Conservation (phyloP, 2,329 filamentous ascomycete genomes). For the Pestalotiopsis sp. region DNA sequence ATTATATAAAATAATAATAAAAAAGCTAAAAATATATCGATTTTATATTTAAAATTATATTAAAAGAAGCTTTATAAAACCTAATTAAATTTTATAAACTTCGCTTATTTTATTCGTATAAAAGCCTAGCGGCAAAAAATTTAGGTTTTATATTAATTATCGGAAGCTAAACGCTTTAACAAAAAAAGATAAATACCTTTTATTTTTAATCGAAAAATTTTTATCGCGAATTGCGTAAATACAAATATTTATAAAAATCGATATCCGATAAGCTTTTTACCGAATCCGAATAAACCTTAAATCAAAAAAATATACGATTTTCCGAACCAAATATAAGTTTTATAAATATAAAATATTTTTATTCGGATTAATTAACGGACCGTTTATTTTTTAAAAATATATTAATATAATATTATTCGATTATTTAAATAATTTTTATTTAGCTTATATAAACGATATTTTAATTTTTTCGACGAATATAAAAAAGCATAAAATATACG, state of each 20-base stretch:
- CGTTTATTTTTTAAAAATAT: conserved; percentile 11
- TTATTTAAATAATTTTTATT: conserved; percentile 12
- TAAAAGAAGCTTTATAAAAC: conserved; percentile 11
- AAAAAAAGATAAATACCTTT: background rate
- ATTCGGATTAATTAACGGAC: conserved; percentile 6
- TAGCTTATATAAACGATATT: conserved; percentile 12
- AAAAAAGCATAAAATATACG: background rate
- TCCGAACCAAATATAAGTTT: background rate
- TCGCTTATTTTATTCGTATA: background rate
- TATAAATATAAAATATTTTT: conserved; percentile 16
- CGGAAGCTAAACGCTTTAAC: conserved; percentile 6
- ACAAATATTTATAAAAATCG: conserved; percentile 13
- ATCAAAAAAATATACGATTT: conserved; percentile 5
- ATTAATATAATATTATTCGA: conserved; percentile 12
- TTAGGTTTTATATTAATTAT: conserved; percentile 13
- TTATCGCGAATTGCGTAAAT: background rate
- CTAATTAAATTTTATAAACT: background rate
- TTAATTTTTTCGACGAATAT: conserved; percentile 7
- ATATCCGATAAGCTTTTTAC: conserved; percentile 13
- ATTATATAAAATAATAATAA: background rate
- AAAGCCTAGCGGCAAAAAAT: background rate
- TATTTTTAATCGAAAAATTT: conserved; percentile 13
- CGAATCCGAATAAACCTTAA: conserved; percentile 1
- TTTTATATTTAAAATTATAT: conserved; percentile 5
- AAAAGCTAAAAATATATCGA: conserved; percentile 7